Evolutionary conservation across 345 rosid species (phyloP).

Genomic region (Gossypium stocksii): DNA sequence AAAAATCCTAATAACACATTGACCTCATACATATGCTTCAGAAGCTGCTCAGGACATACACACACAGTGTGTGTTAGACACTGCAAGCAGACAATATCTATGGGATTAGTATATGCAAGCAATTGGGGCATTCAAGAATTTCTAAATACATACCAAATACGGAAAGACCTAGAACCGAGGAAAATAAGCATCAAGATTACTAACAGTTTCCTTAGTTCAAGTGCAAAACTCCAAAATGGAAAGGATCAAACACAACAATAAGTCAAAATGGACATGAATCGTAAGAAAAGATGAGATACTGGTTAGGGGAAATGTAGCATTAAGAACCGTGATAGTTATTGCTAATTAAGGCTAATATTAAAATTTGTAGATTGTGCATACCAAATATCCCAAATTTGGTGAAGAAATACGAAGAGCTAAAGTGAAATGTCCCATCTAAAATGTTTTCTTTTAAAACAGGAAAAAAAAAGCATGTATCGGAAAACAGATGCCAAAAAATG

Average conservation of each 20-base stretch:
- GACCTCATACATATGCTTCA: background rate
- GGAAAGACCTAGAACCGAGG: background rate
- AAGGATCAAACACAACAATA: background rate
- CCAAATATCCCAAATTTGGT: background rate
- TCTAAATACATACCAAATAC: background rate
- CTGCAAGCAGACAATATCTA: background rate
- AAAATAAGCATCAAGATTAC: background rate
- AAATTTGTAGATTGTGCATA: background rate
- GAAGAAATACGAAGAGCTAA: background rate
- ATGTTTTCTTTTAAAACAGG: background rate
- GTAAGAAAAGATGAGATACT: background rate
- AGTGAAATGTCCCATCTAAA: background rate
- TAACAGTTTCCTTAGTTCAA: background rate
- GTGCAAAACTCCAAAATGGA: background rate
- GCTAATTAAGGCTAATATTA: background rate
- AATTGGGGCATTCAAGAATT: background rate
- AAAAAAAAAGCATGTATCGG: background rate
- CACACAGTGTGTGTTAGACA: too few relatives aligned
- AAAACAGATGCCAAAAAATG: background rate
- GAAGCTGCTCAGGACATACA: too few relatives aligned
- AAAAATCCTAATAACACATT: background rate
- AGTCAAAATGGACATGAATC: background rate
- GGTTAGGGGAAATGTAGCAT: background rate
- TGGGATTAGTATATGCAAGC: background rate
- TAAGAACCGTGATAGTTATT: background rate